A percentile compares a stretch with the other conserved stretches of the same genome.
Conservation (phyloP, 371 early-diverging fungal species). For the Mucor piriformis region DNA sequence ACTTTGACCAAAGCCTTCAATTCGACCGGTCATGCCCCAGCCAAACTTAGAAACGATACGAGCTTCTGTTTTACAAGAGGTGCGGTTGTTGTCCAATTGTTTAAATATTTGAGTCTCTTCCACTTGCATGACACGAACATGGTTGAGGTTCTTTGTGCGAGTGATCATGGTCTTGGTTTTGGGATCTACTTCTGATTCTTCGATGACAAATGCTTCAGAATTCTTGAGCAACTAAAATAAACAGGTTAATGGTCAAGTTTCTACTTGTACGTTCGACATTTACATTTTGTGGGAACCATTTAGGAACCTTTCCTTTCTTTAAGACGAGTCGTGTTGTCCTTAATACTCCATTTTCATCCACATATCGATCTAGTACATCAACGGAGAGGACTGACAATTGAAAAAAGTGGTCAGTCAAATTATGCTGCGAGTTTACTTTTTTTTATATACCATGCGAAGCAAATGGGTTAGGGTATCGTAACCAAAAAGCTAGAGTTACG, state of each 20-base stretch:
- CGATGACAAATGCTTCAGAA: slow-evolving; percentile 81
- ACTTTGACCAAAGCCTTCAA: slow-evolving; percentile 90
- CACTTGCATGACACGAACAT: slow-evolving; percentile 89
- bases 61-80: slow-evolving; percentile 83
- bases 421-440: too few relatives aligned
- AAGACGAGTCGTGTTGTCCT: slow-evolving; percentile 86
- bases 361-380: slow-evolving; percentile 87
- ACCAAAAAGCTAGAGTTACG: slow-evolving; percentile 88
- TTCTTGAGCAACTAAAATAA: slow-evolving; percentile 65
- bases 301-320: slow-evolving; percentile 86
- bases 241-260: neutral
- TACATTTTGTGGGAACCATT: slow-evolving; percentile 77
- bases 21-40: slow-evolving; percentile 79
- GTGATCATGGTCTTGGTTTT: slow-evolving; percentile 76
- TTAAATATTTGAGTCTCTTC: slow-evolving; percentile 87
- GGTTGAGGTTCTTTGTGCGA: slow-evolving; percentile 87
- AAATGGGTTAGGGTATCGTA: slow-evolving; percentile 98
- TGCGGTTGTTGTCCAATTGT: slow-evolving; percentile 61
- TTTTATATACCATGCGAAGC: slow-evolving; percentile 79
- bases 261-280: neutral
- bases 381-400: slow-evolving; percentile 65
- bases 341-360: slow-evolving; percentile 84
- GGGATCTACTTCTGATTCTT: slow-evolving; percentile 87
- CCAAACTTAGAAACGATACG: slow-evolving; percentile 87
- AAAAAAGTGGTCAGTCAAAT: too few relatives aligned